Base-by-base conservation (phyloP, 495 filamentous ascomycete species). In the Penicillium taxi region DNA sequence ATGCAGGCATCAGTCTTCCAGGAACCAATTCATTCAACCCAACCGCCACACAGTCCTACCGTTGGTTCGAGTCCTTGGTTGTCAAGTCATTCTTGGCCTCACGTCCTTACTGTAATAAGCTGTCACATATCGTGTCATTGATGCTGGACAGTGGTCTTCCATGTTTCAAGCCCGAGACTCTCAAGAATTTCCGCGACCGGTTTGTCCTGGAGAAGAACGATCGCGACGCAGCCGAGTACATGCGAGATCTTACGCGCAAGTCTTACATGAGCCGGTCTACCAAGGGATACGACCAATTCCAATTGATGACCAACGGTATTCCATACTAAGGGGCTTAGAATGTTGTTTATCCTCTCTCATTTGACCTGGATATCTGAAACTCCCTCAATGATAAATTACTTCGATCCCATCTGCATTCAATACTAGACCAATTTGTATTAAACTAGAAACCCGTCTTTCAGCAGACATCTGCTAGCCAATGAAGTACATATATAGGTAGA, bases 71-170 rank as follows among this genome's bases (percentile, higher is more conserved):
- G 63, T 89, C 95, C 52, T 72, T 99, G 15, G 89, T 84, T 52
- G 75, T 96, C 52, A 99, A 99, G 67, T 78, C 88, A 5, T 99
- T 95, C 71, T 67, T 99, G 23, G 93, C 90, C 7, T 82, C 79
- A n/a, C 73, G 93, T 2, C 87, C 81, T 37, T 82, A 96, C 56
- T 75, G 76, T 26, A 81, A 86, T 45, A 88, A 94, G 65, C 69
- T 99, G 27, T 74, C 78, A 26, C 83, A 94, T 53, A 82, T 96
- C 47, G 88, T 99, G 11, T 65, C 85, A 22, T 67, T 94, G 42
- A 99, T 99, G 93, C 77, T 96, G 58, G 91, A 95, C 47, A 91
- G 84, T 52, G 91, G 91, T 25, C 61, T 99, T 50, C 93, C 93
- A 1, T 99, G 93, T 61, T 99, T 99, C 74, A 99, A 96, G 59